Evolutionary conservation across 179 eudicot genomes (phyloP), one percentile per base, ranked within the genome.

Genomic region (Beta macrorhiza): DNA sequence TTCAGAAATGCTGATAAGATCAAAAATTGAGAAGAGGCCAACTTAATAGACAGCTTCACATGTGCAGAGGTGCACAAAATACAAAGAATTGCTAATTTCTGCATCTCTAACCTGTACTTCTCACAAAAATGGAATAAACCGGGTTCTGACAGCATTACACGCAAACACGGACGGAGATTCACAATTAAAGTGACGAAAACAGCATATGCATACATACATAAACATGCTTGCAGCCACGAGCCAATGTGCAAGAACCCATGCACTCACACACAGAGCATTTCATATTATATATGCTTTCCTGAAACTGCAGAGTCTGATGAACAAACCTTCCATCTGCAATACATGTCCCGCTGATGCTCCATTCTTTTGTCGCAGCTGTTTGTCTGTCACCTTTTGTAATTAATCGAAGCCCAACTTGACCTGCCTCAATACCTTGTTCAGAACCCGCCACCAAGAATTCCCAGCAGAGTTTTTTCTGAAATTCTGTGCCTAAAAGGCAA

Each of bases 341-440:
- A 83, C 99, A 88, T 45, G 99, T 91, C 22, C 97, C 95, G 76
- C 97, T 85, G 82, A 96, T 90, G 88, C 92, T 92, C 99, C 99
- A 94, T 87, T 96, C 99, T 84, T 91, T 96, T 3, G 93, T 90
- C 14, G 89, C 92, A 62, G 92, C 89, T 79, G 90, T 86, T 85
- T 93, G 97, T 82, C 91, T 90, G 79, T 92, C 99, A 80, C 94
- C 91, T 91, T 91, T 94, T 14, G 92, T 91, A 80, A 94, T 94
- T 68, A 94, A 79, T 83, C 92, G 89, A 61, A 96, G 93, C 84
- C 98, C 99, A 83, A 96, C 99, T 87, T 96, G 99, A 71, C 99
- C 99, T 65, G 99, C 93, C 79, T 96, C 99, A 76, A 96, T 90
- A 67, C 99, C 99, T 91, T 96, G 99, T 79, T 96, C 99, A 67